Evolutionary conservation across 2,329 filamentous ascomycete species (phyloP).

Genomic region (Aspergillus ustus): DNA sequence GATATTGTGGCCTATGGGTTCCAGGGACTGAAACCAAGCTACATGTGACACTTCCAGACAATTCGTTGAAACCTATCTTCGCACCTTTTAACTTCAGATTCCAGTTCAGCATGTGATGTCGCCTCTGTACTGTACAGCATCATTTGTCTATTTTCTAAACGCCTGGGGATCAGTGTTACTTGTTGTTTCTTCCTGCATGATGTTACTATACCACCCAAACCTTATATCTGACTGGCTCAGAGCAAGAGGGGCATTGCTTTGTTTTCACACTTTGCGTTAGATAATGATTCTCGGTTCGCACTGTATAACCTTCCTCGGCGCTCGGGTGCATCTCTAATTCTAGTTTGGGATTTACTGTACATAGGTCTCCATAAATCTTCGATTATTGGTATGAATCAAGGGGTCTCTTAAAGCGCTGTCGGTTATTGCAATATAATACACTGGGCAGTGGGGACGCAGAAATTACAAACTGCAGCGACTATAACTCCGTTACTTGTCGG

Average conservation of each 20-base stretch:
- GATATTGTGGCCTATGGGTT: constrained; percentile 49
- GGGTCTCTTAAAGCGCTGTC: neutral
- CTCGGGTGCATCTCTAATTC: neutral
- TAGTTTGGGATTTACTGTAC: neutral
- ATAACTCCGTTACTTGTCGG: too few relatives aligned
- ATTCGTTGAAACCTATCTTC: neutral
- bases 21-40: constrained; percentile 47
- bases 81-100: neutral
- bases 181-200: neutral
- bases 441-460: too few relatives aligned
- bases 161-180: neutral
- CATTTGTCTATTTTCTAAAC: neutral
- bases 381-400: neutral
- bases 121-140: constrained; percentile 4
- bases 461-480: too few relatives aligned
- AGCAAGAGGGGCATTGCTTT: constrained; percentile 1
- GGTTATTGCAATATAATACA: neutral
- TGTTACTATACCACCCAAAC: neutral
- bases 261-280: neutral
- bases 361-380: neutral
- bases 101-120: neutral
- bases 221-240: constrained; percentile 21
- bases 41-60: constrained; percentile 36
- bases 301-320: neutral
- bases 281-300: neutral